phyloP scores from a whole-genome alignment of 352 stramenopile species.

The Pythium oligandrum region DNA sequence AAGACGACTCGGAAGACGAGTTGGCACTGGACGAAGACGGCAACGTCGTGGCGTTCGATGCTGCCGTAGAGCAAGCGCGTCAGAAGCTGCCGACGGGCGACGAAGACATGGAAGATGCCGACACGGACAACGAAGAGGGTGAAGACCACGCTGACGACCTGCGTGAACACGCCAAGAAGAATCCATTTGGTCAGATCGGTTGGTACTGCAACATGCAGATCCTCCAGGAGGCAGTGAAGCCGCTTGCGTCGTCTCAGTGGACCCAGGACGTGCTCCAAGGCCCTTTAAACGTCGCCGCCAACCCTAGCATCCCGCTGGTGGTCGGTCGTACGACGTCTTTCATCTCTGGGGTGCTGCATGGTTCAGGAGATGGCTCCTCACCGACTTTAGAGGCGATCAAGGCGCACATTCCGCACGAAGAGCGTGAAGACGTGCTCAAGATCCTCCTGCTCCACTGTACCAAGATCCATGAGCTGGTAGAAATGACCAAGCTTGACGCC shows the following conservation, averaged over 20 bases:
- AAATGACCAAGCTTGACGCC: not conserved
- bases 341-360: not conserved
- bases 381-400: not conserved
- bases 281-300: not conserved
- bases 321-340: not conserved
- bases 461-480: not conserved
- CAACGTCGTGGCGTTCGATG: slow-evolving; percentile 7
- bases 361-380: not conserved
- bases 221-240: not conserved
- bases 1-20: slow-evolving; percentile 6
- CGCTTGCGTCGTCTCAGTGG: not conserved
- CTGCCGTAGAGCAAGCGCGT: not conserved
- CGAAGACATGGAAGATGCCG: not conserved
- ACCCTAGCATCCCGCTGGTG: not conserved
- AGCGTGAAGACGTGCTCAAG: not conserved
- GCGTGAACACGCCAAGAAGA: too few relatives aligned
- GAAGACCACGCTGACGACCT: not conserved
- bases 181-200: not conserved
- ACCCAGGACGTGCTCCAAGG: not conserved
- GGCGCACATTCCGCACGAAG: not conserved
- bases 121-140: not conserved
- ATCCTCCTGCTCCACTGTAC: not conserved
- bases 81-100: not conserved
- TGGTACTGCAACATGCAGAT: not conserved
- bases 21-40: not conserved